Evolutionary conservation across 768 basidiomycete species (phyloP).

Genomic region (Asterophora lycoperdoides): DNA sequence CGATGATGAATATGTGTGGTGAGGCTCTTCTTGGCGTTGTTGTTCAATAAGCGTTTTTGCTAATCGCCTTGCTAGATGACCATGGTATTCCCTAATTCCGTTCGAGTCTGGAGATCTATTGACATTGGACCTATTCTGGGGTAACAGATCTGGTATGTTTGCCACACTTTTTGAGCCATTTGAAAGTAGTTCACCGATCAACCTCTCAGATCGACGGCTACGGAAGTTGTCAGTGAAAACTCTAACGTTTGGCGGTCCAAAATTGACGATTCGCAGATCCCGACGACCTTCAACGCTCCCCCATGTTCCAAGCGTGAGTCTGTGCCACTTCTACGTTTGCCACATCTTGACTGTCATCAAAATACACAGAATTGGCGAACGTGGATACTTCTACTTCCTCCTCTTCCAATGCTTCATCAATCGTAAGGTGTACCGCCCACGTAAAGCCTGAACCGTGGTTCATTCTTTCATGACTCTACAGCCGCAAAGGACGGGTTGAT

Average conservation of each 20-base stretch:
- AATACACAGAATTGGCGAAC: conserved; percentile 61
- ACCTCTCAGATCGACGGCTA: conserved; percentile 66
- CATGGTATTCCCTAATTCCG: conserved; percentile 52
- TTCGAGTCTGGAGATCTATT: conserved; percentile 1
- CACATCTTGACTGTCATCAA: not conserved
- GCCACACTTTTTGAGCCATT: conserved; percentile 7
- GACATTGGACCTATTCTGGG: not conserved
- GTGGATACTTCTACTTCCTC: conserved; percentile 89
- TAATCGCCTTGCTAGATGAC: conserved; percentile 51
- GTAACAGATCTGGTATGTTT: conserved; percentile 20
- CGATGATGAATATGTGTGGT: conserved; percentile 88
- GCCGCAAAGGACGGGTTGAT: no score
- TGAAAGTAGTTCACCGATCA: no score
- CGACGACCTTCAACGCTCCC: conserved; percentile 67
- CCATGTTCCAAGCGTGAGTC: conserved; percentile 65
- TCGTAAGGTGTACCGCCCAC: conserved; percentile 37
- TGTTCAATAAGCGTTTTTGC: not conserved
- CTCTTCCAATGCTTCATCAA: conserved; percentile 93
- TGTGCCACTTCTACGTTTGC: not conserved
- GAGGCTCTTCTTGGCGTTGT: conserved; percentile 19
- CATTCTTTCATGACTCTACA: no score
- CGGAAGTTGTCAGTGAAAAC: conserved; percentile 62
- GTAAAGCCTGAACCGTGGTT: no score
- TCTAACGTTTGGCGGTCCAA: not conserved
- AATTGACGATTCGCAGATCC: conserved; percentile 50